phyloP scores from a whole-genome alignment of 352 stramenopile genomes.

The Globisporangium takayamanum region DNA sequence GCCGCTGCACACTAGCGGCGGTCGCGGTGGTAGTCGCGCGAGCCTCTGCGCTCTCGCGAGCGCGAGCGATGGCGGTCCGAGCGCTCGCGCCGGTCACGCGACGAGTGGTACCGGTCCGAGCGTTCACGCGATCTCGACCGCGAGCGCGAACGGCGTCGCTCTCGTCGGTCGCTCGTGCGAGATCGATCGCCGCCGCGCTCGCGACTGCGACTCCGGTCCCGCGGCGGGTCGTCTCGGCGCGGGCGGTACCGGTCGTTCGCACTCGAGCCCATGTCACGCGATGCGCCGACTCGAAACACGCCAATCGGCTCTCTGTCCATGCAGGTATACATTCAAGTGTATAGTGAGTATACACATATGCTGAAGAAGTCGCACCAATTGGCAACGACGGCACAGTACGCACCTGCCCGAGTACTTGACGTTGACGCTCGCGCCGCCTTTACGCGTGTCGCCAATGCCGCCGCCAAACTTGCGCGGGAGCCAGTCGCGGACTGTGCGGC shows the following conservation, averaged over 20 bases:
- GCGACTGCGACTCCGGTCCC: constrained; percentile 26
- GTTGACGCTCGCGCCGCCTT: constrained; percentile 70
- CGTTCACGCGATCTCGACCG: constrained; percentile 33
- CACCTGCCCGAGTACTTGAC: constrained; percentile 83
- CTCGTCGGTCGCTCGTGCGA: constrained; percentile 17
- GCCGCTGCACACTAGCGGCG: constrained; percentile 15
- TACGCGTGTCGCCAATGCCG: constrained; percentile 88
- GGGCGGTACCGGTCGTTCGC: constrained; percentile 28
- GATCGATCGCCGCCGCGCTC: constrained; percentile 28
- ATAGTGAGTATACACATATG: neutral
- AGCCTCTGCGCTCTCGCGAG: constrained; percentile 38
- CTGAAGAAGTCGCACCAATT: constrained; percentile 2
- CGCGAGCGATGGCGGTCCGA: constrained; percentile 20
- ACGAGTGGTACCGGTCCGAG: constrained; percentile 5
- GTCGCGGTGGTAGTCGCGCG: constrained; percentile 39
- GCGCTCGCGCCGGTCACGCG: constrained; percentile 27
- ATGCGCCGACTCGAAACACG: constrained; percentile 13
- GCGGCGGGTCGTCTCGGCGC: constrained; percentile 14
- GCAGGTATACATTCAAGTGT: neutral
- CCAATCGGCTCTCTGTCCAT: constrained; percentile 16
- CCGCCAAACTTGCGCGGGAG: constrained; percentile 91
- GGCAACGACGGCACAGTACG: constrained; percentile 1
- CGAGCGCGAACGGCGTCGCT: constrained; percentile 29
- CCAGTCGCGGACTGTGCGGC: constrained; percentile 96
- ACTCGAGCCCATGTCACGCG: constrained; percentile 24